Evolutionary conservation across 1,139 yeast species (phyloP).

Genomic region (Saccharomycopsis phalli): DNA sequence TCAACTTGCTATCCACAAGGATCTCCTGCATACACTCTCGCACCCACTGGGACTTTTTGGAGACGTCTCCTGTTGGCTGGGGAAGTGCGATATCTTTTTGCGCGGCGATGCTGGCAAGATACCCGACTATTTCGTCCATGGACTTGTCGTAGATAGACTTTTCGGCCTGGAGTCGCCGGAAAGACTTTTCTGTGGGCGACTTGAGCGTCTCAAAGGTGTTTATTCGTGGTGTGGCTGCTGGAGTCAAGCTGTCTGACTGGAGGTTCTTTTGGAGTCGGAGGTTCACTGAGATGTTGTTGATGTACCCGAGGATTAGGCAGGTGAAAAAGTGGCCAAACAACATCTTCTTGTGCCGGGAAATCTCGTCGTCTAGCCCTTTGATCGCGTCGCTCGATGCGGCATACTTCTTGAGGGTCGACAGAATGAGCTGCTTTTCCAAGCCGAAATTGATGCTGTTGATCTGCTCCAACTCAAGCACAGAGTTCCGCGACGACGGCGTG

Average conservation of each 20-base stretch:
- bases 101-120: conserved; percentile 47
- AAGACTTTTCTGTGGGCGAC: conserved; percentile 2
- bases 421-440: conserved; percentile 15
- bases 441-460: conserved; percentile 13
- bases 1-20: conserved; percentile 16
- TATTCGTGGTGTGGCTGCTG: conserved; percentile 10
- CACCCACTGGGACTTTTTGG: conserved; percentile 16
- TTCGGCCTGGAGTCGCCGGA: conserved; percentile 14
- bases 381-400: conserved; percentile 4
- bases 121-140: conserved; percentile 42
- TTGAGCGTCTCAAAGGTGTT: conserved; percentile 6
- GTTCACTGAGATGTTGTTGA: conserved; percentile 18
- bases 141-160: conserved; percentile 18
- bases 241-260: conserved; percentile 7
- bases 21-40: conserved; percentile 15
- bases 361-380: conserved; percentile 2
- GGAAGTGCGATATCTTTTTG: conserved; percentile 43
- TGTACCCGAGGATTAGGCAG: conserved; percentile 19
- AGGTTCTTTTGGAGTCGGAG: conserved; percentile 19
- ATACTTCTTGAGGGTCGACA: conserved; percentile 11
- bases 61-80: conserved; percentile 27
- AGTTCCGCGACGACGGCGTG: conserved; percentile 11
- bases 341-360: conserved; percentile 10
- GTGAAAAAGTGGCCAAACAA: conserved; percentile 19
- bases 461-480: conserved; percentile 15